Conservation (phyloP, 2,329 filamentous ascomycete species). For the Cryphonectria naterciae region DNA sequence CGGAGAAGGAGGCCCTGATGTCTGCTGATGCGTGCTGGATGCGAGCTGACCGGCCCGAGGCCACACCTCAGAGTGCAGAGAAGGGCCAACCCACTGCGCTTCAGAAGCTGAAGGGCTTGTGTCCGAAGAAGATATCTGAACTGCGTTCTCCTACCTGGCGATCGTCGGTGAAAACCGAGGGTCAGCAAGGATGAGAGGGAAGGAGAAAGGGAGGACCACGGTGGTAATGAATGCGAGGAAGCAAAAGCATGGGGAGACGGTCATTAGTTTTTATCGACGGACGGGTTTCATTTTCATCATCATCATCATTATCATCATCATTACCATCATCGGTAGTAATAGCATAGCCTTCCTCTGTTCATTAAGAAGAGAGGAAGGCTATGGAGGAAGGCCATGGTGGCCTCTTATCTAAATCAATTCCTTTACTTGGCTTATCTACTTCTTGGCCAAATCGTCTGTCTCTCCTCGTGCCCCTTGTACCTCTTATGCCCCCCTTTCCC, state of each 20-base stretch:
- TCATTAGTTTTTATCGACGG: not conserved
- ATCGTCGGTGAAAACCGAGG: not conserved
- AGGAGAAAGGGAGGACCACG: not conserved
- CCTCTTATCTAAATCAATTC: not conserved
- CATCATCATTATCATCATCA: too few species aligned
- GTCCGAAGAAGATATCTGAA: not conserved
- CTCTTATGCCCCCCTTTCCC: not conserved
- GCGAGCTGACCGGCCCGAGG: not conserved
- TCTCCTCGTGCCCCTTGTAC: not conserved
- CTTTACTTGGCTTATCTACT: not conserved
- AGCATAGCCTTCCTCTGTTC: not conserved
- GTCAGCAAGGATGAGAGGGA: not conserved
- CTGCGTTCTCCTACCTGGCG: not conserved
- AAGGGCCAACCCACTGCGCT: not conserved
- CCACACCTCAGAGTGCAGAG: not conserved
- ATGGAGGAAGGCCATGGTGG: not conserved
- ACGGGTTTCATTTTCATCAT: not conserved
- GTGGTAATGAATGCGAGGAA: not conserved
- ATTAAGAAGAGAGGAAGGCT: not conserved
- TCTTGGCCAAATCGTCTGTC: too few species aligned
- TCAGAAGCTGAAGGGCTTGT: not conserved
- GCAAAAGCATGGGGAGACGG: not conserved
- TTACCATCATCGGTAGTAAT: not conserved
- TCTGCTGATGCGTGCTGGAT: slow-evolving; percentile 4
- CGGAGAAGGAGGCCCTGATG: slow-evolving; percentile 31